Base-by-base conservation (phyloP, 371 early-diverging fungal species). In the Chytridiales sp. region DNA sequence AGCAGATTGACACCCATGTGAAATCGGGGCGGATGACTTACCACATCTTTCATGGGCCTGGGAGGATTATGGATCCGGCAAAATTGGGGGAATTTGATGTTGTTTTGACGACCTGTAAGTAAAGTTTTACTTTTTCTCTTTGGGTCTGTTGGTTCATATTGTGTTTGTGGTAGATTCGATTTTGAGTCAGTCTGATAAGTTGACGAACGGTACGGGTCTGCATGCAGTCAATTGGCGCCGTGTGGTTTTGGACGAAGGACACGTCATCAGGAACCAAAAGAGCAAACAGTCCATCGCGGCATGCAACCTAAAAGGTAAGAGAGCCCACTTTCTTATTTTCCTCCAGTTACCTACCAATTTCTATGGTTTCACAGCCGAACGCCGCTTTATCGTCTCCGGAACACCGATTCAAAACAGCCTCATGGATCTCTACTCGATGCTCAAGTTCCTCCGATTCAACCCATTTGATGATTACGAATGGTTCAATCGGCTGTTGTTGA, bases 241-340 rank as follows among this genome's bases (percentile, higher is more conserved):
- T 3, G 48, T 69, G 3, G 46, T 62, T 19, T 30, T 59, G 51
- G 74, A 75, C 53, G 75, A 75, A 44, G 75, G 69, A 13, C 75
- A 75, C 21, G 62, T 38, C 19, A 75, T 75, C 53, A 68, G 66
- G 47, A 75, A 75, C 62, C 22, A 38, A 15, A 47, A 56, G 8
- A 46, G 21, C 34, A 46, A 46, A 30, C 27, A 11, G 44, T 22
- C 57, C 11, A 24, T 17, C 4, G 44, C 57, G 47, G 29, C 27
- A 34, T 24, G n/a, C n/a, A 47, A 15, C 4, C 38, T 56, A 31
- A 32, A 31, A 3, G 54, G 59, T 27, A n/a, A n/a, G n/a, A n/a
- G n/a, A n/a, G n/a, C n/a, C n/a, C n/a, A n/a, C n/a, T n/a, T n/a
- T n/a, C n/a, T n/a, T n/a, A n/a, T n/a, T n/a, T n/a, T n/a, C n/a